Percentiles rank a stretch among this genome's conserved stretches.
Evolutionary conservation across 2,329 filamentous ascomycete genomes (phyloP).

Genomic region (Arthrobotrys sphaeroides): DNA sequence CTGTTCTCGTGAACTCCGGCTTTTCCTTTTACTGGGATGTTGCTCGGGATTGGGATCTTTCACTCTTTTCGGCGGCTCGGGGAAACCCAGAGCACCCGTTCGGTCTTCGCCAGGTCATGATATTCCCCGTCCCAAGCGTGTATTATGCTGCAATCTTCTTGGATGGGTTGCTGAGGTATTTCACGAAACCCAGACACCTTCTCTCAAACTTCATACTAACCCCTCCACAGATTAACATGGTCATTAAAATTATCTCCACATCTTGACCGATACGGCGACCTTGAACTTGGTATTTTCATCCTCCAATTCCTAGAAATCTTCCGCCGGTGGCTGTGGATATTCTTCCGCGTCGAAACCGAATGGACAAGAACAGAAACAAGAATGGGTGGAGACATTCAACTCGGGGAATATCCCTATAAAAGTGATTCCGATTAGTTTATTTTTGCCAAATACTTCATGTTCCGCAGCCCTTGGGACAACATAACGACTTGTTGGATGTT

Average conservation of each 20-base stretch:
- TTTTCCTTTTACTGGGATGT: conserved; percentile 99
- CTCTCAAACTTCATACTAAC: conserved; percentile 78
- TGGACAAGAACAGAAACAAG: conserved; percentile 75
- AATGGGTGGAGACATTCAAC: conserved; percentile 72
- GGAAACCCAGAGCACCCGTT: conserved; percentile 73
- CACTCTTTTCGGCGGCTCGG: conserved; percentile 71
- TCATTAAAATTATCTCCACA: conserved; percentile 84
- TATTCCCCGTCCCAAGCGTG: conserved; percentile 75
- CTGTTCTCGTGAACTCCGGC: conserved; percentile 81
- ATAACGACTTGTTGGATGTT: not conserved
- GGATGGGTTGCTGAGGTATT: conserved; percentile 81
- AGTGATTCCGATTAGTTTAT: conserved; percentile 67
- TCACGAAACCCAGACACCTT: conserved; percentile 64
- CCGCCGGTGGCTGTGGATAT: conserved; percentile 95
- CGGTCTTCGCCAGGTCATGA: conserved; percentile 77
- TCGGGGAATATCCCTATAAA: conserved; percentile 75
- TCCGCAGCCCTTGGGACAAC: not conserved
- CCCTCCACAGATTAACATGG: conserved; percentile 75
- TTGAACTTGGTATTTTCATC: conserved; percentile 87
- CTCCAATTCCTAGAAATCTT: conserved; percentile 87
- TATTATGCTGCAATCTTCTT: conserved; percentile 84
- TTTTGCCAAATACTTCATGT: not conserved
- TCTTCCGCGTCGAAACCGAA: conserved; percentile 93
- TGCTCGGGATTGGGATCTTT: conserved; percentile 94
- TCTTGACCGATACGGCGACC: conserved; percentile 82